phyloP scores from a whole-genome alignment of 2,329 filamentous ascomycete species.

The Diplocarpon rosae region DNA sequence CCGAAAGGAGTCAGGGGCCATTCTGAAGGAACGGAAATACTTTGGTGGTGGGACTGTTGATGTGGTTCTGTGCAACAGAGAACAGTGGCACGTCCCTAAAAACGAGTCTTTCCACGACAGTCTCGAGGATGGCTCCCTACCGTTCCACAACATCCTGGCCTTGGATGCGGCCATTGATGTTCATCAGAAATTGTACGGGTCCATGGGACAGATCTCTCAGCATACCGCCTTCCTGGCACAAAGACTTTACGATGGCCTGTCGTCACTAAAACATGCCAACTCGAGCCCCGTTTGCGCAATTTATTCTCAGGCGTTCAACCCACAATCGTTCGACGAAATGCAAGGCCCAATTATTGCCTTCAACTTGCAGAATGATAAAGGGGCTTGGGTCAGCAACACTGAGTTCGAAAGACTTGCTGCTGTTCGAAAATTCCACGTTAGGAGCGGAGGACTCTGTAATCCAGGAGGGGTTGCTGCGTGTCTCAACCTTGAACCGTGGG shows the following conservation, averaged over 20 bases:
- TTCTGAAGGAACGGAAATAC: constrained; percentile 60
- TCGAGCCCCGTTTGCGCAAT: constrained; percentile 24
- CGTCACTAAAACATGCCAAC: constrained; percentile 56
- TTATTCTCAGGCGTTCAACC: constrained; percentile 27
- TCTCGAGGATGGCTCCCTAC: constrained; percentile 84
- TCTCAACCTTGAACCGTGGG: constrained; percentile 64
- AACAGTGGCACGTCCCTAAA: constrained; percentile 77
- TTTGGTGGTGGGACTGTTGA: constrained; percentile 95
- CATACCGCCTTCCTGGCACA: constrained; percentile 60
- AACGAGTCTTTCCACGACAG: constrained; percentile 61
- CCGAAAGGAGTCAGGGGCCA: constrained; percentile 52
- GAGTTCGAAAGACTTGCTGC: constrained; percentile 82
- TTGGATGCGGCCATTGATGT: constrained; percentile 62
- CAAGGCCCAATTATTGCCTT: constrained; percentile 75
- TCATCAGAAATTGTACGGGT: constrained; percentile 59
- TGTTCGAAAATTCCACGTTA: constrained; percentile 69
- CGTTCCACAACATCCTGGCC: constrained; percentile 83
- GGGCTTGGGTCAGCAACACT: constrained; percentile 66
- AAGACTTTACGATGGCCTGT: constrained; percentile 47
- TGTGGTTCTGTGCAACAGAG: constrained; percentile 66
- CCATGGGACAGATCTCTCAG: constrained; percentile 55
- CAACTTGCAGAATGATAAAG: constrained; percentile 60
- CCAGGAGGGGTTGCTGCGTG: constrained; percentile 72
- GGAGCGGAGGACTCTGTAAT: constrained; percentile 85
- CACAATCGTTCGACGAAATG: constrained; percentile 22